Evolutionary conservation across 768 basidiomycete species (phyloP), one percentile per base, ranked within the genome.

Genomic region (Auriculariales sp.): DNA sequence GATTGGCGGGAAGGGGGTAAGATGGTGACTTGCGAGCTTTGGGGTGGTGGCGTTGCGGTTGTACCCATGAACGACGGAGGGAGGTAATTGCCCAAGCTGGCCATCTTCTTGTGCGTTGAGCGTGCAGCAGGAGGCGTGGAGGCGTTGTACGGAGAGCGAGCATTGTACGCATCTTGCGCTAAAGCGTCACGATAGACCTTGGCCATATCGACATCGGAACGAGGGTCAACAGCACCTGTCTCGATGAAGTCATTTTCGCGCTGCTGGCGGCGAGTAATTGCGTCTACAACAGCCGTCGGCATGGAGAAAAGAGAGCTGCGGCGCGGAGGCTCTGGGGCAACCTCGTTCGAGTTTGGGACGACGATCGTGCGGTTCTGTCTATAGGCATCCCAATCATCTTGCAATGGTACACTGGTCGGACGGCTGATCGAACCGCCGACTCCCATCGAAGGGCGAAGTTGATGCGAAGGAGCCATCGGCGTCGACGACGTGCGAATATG

Each of bases 341-440:
- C 55, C 25, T 74, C 68, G 6, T 75, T 74, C n/a, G 81, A 73
- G 9, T 88, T 87, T 35, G 89, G 88, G 57, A 87, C 84, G 53
- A 92, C 64, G 14, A 95, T 70, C 59, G 83, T 88, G 49, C 91
- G 77, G 46, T 93, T 87, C 39, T 78, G 79, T 46, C 91, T 73
- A 62, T 95, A 94, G 36, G 74, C 65, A 54, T 93, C 84, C 91
- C 91, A 95, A 55, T 85, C 81, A 35, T 84, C 78, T 46, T 73
- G 75, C 33, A 84, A 64, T n/a, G 84, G 83, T 4, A 71, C 80
- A 56, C 83, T 86, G 0, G 77, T 81, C 14, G 86, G 83, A 32
- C 84, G 72, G 49, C 72, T 71, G 49, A 83, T 78, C 1, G 78
- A 68, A 49, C 74, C 72, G 12, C 74, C 74, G 14, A 73, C 56